Percentiles rank a stretch among this genome's conserved stretches.
These are phyloP conservation scores for Colletotrichum viniferum DNA, from an alignment of 2,329 filamentous ascomycete species.

Conservation along the genomic window DNA sequence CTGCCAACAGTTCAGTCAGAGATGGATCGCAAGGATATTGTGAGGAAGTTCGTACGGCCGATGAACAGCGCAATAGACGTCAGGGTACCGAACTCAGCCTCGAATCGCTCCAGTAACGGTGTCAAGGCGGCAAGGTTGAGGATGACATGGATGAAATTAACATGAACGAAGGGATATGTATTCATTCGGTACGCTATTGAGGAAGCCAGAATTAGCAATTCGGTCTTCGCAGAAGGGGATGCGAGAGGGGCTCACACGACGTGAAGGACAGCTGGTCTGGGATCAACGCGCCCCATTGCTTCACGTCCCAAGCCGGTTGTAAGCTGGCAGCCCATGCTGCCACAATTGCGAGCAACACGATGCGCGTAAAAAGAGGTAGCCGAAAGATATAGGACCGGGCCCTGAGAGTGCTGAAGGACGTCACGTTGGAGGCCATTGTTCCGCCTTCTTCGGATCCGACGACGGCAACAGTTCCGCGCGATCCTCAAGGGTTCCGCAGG, in stretches of 20 bases:
- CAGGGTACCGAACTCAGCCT: constrained; percentile 89
- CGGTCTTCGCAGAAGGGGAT: neutral
- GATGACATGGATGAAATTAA: constrained; percentile 78
- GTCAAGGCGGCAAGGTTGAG: constrained; percentile 81
- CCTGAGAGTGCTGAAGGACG: constrained; percentile 69
- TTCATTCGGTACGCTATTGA: constrained; percentile 85
- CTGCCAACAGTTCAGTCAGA: constrained; percentile 45
- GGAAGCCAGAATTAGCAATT: neutral
- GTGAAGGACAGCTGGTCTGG: constrained; percentile 75
- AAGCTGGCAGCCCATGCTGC: constrained; percentile 67
- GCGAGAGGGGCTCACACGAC: constrained; percentile 67
- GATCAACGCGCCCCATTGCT: constrained; percentile 78
- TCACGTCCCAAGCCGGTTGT: constrained; percentile 73
- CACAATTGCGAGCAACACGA: constrained; percentile 65
- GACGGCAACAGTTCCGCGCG: neutral
- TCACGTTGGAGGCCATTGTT: constrained; percentile 10
- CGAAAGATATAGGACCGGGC: constrained; percentile 82
- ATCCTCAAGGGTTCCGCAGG: neutral
- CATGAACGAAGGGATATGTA: constrained; percentile 88
- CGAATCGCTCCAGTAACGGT: constrained; percentile 92
- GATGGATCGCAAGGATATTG: neutral
- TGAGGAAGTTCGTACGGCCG: constrained; percentile 73
- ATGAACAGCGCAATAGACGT: constrained; percentile 87
- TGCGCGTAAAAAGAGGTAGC: constrained; percentile 85
- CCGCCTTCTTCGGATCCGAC: neutral